These are phyloP conservation scores for Mycocentrospora acerina DNA, from an alignment of 2,329 filamentous ascomycete species.

Conservation along the genomic window DNA sequence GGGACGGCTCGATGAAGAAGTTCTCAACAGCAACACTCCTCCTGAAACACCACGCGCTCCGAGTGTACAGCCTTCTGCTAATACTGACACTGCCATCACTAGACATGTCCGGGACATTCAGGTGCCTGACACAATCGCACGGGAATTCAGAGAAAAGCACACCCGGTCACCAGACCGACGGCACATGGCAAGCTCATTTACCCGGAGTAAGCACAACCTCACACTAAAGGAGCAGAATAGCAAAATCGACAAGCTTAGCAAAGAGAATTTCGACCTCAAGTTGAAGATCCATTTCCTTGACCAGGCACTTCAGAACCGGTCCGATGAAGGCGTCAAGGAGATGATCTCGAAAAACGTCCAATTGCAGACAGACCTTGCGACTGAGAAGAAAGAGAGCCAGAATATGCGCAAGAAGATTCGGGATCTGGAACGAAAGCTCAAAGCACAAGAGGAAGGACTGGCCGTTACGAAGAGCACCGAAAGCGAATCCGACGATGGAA, in stretches of 20 bases:
- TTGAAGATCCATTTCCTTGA: constrained; percentile 83
- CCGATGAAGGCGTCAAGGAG: constrained; percentile 94
- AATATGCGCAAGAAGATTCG: constrained; percentile 76
- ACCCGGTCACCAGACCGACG: constrained; percentile 64
- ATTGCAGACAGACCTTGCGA: constrained; percentile 84
- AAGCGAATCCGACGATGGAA: constrained; percentile 54
- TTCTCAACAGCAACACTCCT: constrained; percentile 47
- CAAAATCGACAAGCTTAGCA: constrained; percentile 92
- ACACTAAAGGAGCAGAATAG: constrained; percentile 97
- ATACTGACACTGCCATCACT: constrained; percentile 85
- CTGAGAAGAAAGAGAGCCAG: constrained; percentile 89
- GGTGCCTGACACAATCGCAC: constrained; percentile 83
- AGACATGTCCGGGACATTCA: constrained; percentile 88
- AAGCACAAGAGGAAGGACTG: constrained; percentile 57
- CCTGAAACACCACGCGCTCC: constrained; percentile 70
- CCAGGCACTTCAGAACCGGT: constrained; percentile 87
- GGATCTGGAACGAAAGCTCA: constrained; percentile 79
- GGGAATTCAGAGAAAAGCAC: constrained; percentile 79
- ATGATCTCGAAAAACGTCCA: constrained; percentile 98
- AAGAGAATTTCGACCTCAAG: constrained; percentile 88
- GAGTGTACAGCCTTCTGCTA: constrained; percentile 56
- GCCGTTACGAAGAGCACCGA: constrained; percentile 48
- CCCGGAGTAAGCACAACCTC: constrained; percentile 53
- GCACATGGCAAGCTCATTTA: constrained; percentile 39
- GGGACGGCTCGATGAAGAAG: constrained; percentile 63